Conservation (phyloP, 441 rosid species). For the Gossypium davidsonii region DNA sequence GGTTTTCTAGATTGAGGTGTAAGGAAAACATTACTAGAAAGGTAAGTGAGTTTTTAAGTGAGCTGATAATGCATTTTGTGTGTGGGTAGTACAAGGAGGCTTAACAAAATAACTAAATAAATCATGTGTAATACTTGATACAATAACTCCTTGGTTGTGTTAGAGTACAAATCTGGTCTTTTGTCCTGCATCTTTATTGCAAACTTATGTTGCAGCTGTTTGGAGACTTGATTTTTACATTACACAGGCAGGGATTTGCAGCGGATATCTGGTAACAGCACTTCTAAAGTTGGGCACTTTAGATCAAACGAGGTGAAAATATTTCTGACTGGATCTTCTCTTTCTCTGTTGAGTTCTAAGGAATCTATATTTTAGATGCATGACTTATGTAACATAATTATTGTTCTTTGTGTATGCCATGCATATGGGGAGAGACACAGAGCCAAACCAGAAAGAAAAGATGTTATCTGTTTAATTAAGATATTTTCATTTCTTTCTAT, state of each 20-base stretch:
- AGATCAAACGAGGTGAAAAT: conserved; percentile 70
- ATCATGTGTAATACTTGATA: neutral
- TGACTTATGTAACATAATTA: neutral
- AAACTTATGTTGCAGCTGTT: conserved; percentile 11
- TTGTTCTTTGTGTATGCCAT: neutral
- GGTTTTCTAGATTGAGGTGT: conserved; percentile 1
- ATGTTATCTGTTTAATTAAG: neutral
- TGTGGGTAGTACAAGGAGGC: neutral
- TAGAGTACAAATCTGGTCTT: neutral
- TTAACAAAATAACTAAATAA: neutral
- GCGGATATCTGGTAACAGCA: conserved; percentile 62
- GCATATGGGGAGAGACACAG: neutral
- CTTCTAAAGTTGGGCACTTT: conserved; percentile 67
- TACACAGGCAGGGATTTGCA: conserved; percentile 96
- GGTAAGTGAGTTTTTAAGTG: neutral
- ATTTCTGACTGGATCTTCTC: conserved; percentile 14
- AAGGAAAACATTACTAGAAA: neutral
- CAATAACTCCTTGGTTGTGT: neutral
- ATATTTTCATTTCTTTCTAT: neutral
- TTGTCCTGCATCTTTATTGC: neutral
- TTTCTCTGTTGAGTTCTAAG: neutral
- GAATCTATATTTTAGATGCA: neutral
- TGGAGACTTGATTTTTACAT: conserved; percentile 35
- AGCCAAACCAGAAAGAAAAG: neutral
- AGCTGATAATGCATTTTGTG: conserved; percentile 1